These are phyloP conservation scores for Phytophthora aleatoria DNA, from an alignment of 352 stramenopile genomes.

Conservation along the genomic window DNA sequence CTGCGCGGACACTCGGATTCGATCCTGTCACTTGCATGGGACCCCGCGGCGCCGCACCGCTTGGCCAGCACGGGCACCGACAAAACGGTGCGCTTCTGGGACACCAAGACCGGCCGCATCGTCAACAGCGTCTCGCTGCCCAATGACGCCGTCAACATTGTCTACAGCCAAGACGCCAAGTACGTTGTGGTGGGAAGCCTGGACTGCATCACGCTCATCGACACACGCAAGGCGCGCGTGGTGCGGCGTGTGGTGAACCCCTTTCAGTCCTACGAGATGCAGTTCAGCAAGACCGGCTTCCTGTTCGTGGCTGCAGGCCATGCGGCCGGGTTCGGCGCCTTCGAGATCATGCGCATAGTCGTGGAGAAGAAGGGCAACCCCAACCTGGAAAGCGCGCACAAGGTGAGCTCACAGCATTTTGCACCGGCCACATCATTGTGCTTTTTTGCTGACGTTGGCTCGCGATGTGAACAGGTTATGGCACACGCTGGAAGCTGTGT, in stretches of 20 bases:
- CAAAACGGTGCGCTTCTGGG: conserved; percentile 88
- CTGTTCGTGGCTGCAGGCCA: conserved; percentile 85
- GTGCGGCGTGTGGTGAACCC: conserved; percentile 81
- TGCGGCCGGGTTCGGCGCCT: conserved; percentile 72
- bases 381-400: conserved; percentile 86
- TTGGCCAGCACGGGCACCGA: conserved; percentile 75
- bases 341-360: conserved; percentile 85
- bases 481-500: conserved; percentile 85
- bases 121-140: conserved; percentile 76
- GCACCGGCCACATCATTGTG: too few relatives aligned
- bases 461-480: conserved; percentile 46
- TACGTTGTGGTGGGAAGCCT: conserved; percentile 81
- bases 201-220: conserved; percentile 81
- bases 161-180: conserved; percentile 82
- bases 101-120: conserved; percentile 81
- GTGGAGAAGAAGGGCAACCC: conserved; percentile 76
- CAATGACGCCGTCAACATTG: conserved; percentile 77
- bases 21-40: conserved; percentile 76
- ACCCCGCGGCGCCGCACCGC: conserved; percentile 62
- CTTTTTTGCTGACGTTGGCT: background rate
- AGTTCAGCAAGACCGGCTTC: conserved; percentile 81
- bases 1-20: conserved; percentile 76
- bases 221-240: conserved; percentile 82
- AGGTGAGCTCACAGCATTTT: conserved; percentile 39
- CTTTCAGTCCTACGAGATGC: conserved; percentile 83